Base-by-base conservation (phyloP, 2,329 filamentous ascomycete species). In the Alternaria angustiovoidea region DNA sequence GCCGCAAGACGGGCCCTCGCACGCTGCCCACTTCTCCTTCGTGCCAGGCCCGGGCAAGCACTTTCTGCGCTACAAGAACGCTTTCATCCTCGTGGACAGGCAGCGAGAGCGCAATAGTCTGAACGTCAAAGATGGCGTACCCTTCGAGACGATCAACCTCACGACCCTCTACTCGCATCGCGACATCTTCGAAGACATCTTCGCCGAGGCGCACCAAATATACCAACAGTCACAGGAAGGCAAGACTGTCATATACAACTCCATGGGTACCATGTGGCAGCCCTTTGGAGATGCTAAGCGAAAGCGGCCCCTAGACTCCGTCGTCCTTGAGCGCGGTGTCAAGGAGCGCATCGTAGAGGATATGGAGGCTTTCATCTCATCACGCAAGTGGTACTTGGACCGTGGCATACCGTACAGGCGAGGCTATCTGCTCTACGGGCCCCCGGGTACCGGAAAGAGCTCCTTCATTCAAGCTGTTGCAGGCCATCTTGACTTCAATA, bases 401-500 rank as follows among this genome's bases (percentile, higher is more conserved):
- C 89, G 94, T n/a, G 94, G 94, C 2, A 96, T 97, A 65, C 94
- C 94, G 0, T 97, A 97, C 73, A 88, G 94, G 18, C 85, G 94
- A 57, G 94, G 94, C 0, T 97, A 97, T 74, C 84, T 97, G 7
- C 85, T 97, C 0, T 93, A 95, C 71, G 94, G 94, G 0, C 93
- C 94, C 4, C 94, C 94, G 0, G 94, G 94, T 0, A 96, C 91
- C 42, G 96, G 93, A 36, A 98, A 96, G 82, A 97, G 91, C 62
- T 96, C 93, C 0, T 98, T 99, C 70, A 97, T 99, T 64, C 93
- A 97, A 78, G 94, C 95, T 0, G 82, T 99, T 42, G 95, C 95
- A 0, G 94, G 93, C n/a, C 89, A 95, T 73, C 80, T 97, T 57
- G 92, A 97, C 75, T 97, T 94, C 77, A 92, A 92, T 70, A 95